A percentile compares a stretch with the other conserved stretches of the same genome.
phyloP scores from a whole-genome alignment of 2,329 filamentous ascomycete genomes.

The Lojkania enalia region DNA sequence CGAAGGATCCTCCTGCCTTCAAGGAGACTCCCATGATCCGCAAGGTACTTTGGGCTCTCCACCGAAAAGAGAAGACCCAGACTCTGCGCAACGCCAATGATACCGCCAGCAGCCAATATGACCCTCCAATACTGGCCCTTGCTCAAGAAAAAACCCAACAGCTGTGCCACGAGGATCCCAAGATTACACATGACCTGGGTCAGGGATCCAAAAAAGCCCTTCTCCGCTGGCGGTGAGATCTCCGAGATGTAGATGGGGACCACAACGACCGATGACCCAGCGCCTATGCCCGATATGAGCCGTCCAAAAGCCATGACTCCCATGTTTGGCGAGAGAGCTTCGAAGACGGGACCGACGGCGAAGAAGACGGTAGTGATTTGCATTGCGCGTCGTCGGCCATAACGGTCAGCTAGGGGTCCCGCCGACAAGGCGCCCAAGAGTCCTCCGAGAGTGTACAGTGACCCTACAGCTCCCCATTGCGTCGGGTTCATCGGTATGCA shows the following conservation, averaged over 20 bases:
- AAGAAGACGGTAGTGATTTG: slow-evolving; percentile 77
- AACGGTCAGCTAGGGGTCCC: slow-evolving; percentile 75
- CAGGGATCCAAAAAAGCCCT: slow-evolving; percentile 78
- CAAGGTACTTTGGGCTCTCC: slow-evolving; percentile 88
- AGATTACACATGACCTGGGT: slow-evolving; percentile 94
- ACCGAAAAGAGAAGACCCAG: slow-evolving; percentile 70
- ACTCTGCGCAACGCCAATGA: slow-evolving; percentile 68
- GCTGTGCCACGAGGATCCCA: slow-evolving; percentile 82
- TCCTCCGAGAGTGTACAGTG: slow-evolving; percentile 88
- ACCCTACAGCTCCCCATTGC: slow-evolving; percentile 83
- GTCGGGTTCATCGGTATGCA: slow-evolving; percentile 87
- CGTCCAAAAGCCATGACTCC: slow-evolving; percentile 72
- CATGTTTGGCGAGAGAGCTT: slow-evolving; percentile 71
- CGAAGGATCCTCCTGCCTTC: slow-evolving; percentile 70
- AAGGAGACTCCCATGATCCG: slow-evolving; percentile 62
- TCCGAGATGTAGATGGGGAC: slow-evolving; percentile 95
- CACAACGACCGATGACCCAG: slow-evolving; percentile 87
- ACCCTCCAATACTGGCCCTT: slow-evolving; percentile 78
- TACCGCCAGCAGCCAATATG: slow-evolving; percentile 74
- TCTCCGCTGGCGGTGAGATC: slow-evolving; percentile 69
- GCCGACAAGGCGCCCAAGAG: slow-evolving; percentile 79
- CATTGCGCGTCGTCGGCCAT: slow-evolving; percentile 77
- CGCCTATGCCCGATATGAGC: slow-evolving; percentile 78
- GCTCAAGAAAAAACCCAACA: slow-evolving; percentile 85
- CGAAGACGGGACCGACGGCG: slow-evolving; percentile 72